A percentile compares a stretch with the other conserved stretches of the same genome.
These are phyloP conservation scores for Aethionema arabicum DNA, from an alignment of 345 rosid genomes.

Conservation along the genomic window DNA sequence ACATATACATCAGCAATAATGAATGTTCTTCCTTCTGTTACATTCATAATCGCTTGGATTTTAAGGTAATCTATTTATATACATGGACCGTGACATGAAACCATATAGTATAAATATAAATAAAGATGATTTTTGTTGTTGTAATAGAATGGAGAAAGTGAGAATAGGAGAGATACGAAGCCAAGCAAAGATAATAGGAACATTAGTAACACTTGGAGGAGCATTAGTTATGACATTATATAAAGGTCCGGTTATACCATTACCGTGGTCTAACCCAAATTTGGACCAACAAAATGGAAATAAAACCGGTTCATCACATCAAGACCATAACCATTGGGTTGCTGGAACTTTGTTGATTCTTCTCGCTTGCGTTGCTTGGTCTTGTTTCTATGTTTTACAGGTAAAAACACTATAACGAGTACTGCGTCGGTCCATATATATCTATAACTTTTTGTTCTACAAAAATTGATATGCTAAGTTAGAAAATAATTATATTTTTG, in stretches of 20 bases:
- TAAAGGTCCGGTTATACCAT: slow-evolving; percentile 59
- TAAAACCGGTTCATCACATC: slow-evolving; percentile 15
- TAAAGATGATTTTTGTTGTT: not conserved
- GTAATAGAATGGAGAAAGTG: slow-evolving; percentile 56
- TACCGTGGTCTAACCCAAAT: slow-evolving; percentile 37
- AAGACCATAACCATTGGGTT: slow-evolving; percentile 54
- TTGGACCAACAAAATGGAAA: slow-evolving; percentile 29
- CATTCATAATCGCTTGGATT: slow-evolving; percentile 64
- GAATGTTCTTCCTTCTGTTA: slow-evolving; percentile 79
- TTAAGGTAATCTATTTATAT: slow-evolving; percentile 43
- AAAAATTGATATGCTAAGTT: no score
- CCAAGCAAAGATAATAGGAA: slow-evolving; percentile 65
- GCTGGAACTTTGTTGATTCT: slow-evolving; percentile 63
- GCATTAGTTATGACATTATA: slow-evolving; percentile 72
- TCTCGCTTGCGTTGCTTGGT: slow-evolving; percentile 70
- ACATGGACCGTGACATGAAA: not conserved
- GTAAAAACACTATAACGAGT: slow-evolving; percentile 19
- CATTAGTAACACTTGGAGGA: slow-evolving; percentile 58
- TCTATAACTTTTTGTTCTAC: no score
- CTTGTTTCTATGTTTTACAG: slow-evolving; percentile 61
- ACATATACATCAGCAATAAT: slow-evolving; percentile 65
- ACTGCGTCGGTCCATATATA: no score
- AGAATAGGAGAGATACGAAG: slow-evolving; percentile 47
- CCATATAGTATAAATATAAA: not conserved
- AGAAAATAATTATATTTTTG: no score